Base-by-base conservation (phyloP, 1,284 basidiomycete genomes). In the Ganoderma leucocontextum region DNA sequence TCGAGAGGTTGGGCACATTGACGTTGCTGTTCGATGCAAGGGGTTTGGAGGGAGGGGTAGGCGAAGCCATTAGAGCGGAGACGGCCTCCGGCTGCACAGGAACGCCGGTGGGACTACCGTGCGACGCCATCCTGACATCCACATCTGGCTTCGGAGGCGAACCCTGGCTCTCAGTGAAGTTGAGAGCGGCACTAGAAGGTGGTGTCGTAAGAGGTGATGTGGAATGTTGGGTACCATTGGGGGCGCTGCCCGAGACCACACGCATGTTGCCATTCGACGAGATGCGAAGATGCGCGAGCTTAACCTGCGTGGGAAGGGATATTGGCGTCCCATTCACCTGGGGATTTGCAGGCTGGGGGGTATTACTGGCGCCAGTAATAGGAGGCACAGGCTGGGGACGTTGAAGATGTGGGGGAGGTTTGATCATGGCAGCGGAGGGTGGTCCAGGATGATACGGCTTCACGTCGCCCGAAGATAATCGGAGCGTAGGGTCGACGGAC, bases 241-340 rank as follows among this genome's bases (percentile, higher is more conserved):
- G 55, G n/a, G 64, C 70, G 39, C 73, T 67, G 10, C 71, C 71
- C 9, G 76, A 44, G 67, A 74, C 13, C 1, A 86, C 85, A 22
- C 85, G 86, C 78, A 86, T 87, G 44, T 80, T 84, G 65, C 84
- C 86, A 49, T 84, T 86, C 0, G 87, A 85, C 0, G 87, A 87
- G 44, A 88, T 86, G 39, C 89, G 85, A 79, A 88, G 83, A 61
- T 87, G 87, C 0, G 87, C 85, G 65, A 84, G 76, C 53, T 85
- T 90, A 69, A 89, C 77, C 61, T 86, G 87, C 22, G 87, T 82
- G 0, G 87, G 80, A 13, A 89, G 80, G 0, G 87, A 82, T 0
- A 74, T 62, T 10, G 75, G 72, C 1, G 69, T 73, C 8, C 72
- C 70, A 29, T 65, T 70, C 13, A 84, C 80, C 9, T 82, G 84